Evolutionary conservation across 2,329 filamentous ascomycete genomes (phyloP), one percentile per base, ranked within the genome.

Genomic region (Annulohypoxylon truncatum): DNA sequence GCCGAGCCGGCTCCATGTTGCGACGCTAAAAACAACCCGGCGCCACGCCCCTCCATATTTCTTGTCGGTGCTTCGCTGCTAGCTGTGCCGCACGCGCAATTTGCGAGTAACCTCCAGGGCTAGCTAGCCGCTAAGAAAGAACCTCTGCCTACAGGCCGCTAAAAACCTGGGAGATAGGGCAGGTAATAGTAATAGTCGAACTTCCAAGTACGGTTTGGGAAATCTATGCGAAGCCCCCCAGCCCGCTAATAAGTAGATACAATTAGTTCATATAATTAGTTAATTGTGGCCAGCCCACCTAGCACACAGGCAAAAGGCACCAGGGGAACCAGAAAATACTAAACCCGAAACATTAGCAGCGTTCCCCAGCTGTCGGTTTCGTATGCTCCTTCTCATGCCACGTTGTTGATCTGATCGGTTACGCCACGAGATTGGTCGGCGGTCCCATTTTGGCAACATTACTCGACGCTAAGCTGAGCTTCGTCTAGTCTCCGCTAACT

Each of bases 41-140:
- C 15, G 53, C 55, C 48, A 57, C 31, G 29, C 20, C 10, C 22
- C 38, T 20, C 10, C 22, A 15, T 20, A 22, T 42, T 42, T 13
- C 20, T 20, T 18, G 56, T n/a, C 35, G 4, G n/a, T 7, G 35
- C 35, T 38, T n/a, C n/a, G 6, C 33, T 15, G 33, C 4, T 35
- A 35, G 33, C 67, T 69, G 67, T 62, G 67, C 67, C 67, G 61
- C 61, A 67, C 61, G 13, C 64, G 57, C 67, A 69, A 69, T 69
- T 67, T 69, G 46, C 28, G 52, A 28, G 33, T 60, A 13, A 18
- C 6, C 29, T 9, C n/a, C 35, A 38, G 15, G 8, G 18, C 7
- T 20, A 10, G 15, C n/a, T 13, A 12, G 7, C 46, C 52, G 26
- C 38, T 44, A 64, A 40, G 28, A 22, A 42, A 42, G 38, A 7